Evolutionary conservation across 805 yeast genomes (phyloP), one percentile per base, ranked within the genome.

Genomic region (Maudiozyma turicensis): DNA sequence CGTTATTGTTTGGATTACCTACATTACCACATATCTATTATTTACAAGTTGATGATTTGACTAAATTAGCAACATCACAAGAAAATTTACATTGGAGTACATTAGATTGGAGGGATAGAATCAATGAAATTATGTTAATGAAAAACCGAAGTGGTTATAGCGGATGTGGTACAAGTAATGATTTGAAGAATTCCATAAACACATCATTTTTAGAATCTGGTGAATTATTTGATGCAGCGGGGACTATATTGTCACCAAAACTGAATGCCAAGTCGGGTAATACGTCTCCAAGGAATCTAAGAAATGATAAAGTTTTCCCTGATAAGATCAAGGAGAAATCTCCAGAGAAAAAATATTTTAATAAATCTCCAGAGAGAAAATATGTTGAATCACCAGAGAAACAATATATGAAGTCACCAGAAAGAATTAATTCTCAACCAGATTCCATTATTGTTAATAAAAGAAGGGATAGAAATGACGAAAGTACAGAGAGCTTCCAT

Each of bases 91-190:
- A 62, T 52, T 84, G 91, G 91, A 56, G 75, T 5, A 68, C 72
- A 13, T 59, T 71, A n/a, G 79, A 78, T 33, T 85, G 93, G 93
- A 71, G 73, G 53, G 50, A 54, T 0, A 72, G 73, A 38, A 73
- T 84, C 50, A 82, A 81, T 58, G 77, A 75, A 30, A 58, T 82
- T 10, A 61, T 85, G 45, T 75, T 74, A 40, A 60, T 72, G 14
- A 84, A 82, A 58, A 57, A 82, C 47, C 54, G 71, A 8, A 61
- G 71, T n/a, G 83, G 91, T 7, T 85, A 84, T 61, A 77, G 77
- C 26, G 93, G 95, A 6, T 82, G 88, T 65, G 91, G 91, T n/a
- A 78, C 84, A 32, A 63, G 74, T 13, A 74, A 81, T 48, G 86
- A 86, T 11, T 59, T 81, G 20, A 72, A 72, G 3, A 85, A 85